A percentile compares a stretch with the other conserved stretches of the same genome.
phyloP scores from a whole-genome alignment of 495 filamentous ascomycete species.

The Thozetella sp. region DNA sequence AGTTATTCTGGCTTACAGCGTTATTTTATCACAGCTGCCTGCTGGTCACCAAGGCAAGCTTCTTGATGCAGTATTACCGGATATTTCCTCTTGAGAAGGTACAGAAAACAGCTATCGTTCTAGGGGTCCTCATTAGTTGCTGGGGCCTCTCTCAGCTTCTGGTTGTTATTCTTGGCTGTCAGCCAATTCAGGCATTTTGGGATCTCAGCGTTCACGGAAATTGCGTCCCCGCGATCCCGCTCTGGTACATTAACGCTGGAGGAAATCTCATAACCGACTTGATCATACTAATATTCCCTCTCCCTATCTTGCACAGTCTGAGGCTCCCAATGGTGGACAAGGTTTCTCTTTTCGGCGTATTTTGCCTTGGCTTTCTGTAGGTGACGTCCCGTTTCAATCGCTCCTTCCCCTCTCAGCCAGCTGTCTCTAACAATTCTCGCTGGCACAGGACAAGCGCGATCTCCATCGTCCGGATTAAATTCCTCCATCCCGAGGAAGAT shows the following conservation, averaged over 20 bases:
- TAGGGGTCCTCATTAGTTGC: background rate
- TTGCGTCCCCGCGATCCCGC: background rate
- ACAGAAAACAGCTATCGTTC: background rate
- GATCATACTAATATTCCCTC: background rate
- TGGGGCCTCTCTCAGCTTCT: background rate
- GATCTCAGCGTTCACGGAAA: background rate
- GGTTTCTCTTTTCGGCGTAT: background rate
- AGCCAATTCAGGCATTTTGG: background rate
- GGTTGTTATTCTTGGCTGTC: background rate
- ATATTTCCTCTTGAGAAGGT: background rate
- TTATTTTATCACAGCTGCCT: background rate
- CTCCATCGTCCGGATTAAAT: background rate
- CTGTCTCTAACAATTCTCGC: background rate
- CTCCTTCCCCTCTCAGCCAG: background rate
- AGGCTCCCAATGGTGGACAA: background rate
- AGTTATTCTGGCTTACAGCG: background rate
- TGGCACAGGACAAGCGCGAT: background rate
- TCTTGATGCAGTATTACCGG: background rate
- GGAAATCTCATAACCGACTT: background rate
- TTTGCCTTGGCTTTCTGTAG: background rate
- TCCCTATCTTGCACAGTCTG: background rate
- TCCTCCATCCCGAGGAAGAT: background rate
- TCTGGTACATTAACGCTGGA: background rate
- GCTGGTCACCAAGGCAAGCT: background rate
- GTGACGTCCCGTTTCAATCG: background rate